Evolutionary conservation across 2,329 filamentous ascomycete genomes (phyloP), one percentile per base, ranked within the genome.

Genomic region (Pyrenochaeta sp.): DNA sequence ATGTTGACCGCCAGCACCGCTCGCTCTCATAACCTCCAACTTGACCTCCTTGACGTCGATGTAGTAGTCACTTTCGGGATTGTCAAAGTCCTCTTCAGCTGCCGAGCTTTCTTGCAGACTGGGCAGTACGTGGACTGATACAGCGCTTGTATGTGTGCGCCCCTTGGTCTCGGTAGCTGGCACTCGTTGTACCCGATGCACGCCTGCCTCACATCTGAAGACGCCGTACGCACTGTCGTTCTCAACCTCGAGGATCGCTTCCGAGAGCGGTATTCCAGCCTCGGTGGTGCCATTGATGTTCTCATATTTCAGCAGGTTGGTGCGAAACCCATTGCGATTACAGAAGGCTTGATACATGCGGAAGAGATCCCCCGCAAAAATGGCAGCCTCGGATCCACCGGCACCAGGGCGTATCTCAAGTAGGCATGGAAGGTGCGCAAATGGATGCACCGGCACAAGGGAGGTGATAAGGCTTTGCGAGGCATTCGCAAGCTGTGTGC

Each of bases 1-100:
- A 77, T 99, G 95, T 79, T 99, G 95, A 0, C 95, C 95, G 29
- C 95, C 95, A 0, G 95, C 94, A 54, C 95, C 95, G 40, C 91
- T 83, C 0, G 95, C 92, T 14, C 93, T 85, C 93, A 98, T 97
- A 56, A 92, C 91, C 72, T 99, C 95, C 17, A 86, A 82, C 45
- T 84, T 84, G 20, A 99, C 92, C 54, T 99, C 94, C 56, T 87
- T 83, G 5, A 90, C 87, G 69, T 96, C 87, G 54, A 99, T 83
- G 78, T 93, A 97, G 78, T 96, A 97, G 72, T 97, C 90, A 75
- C 91, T 96, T 50, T 88, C 89, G 0, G 94, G 94, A 67, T 98
- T 89, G 57, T 94, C 88, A 60, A 90, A 84, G 71, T 92, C 87
- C 18, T 82, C 81, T 44, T 80, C 78, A 14, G 78, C 65, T 7